A percentile compares a stretch with the other conserved stretches of the same genome.
phyloP scores from a whole-genome alignment of 441 rosid genomes.

The Populus hybrid region DNA sequence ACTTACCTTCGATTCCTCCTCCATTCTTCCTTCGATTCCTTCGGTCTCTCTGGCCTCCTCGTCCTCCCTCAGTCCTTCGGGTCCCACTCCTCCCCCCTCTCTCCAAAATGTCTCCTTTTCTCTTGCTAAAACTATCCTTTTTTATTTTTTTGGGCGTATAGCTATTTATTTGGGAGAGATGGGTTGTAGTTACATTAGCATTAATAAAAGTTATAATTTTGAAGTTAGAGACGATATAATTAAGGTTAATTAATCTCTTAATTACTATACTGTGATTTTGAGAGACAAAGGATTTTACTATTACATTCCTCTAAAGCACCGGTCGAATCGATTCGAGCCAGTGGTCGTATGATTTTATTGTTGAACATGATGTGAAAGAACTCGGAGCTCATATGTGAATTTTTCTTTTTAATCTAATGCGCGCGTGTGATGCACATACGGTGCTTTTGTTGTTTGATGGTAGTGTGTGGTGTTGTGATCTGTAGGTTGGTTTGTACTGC shows the following conservation, averaged over 20 bases:
- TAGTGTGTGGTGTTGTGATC: slow-evolving; percentile 5
- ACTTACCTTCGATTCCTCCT: slow-evolving; percentile 68
- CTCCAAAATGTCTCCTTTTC: background rate
- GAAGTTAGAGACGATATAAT: slow-evolving; percentile 82
- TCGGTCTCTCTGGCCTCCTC: slow-evolving; percentile 90
- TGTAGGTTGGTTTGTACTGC: slow-evolving; percentile 96
- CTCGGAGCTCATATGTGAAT: slow-evolving; percentile 96
- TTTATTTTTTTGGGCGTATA: slow-evolving; percentile 26
- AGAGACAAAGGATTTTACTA: slow-evolving; percentile 86
- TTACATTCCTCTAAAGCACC: slow-evolving; percentile 82
- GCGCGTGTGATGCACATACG: background rate
- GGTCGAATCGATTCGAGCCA: slow-evolving; percentile 81
- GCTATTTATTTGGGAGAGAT: slow-evolving; percentile 96
- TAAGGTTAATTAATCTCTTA: slow-evolving; percentile 44
- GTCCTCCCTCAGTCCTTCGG: slow-evolving; percentile 97
- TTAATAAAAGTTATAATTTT: slow-evolving; percentile 80
- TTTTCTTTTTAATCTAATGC: background rate
- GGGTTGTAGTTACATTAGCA: slow-evolving; percentile 88
- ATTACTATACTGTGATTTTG: slow-evolving; percentile 14
- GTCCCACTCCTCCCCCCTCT: slow-evolving; percentile 20
- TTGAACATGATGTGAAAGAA: slow-evolving; percentile 97
- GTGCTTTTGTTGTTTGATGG: background rate
- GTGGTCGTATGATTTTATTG: slow-evolving; percentile 93
- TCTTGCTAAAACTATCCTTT: background rate
- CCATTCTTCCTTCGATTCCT: slow-evolving; percentile 63